These are phyloP conservation scores for Phoenix roebelenii DNA, from an alignment of 176 grass and related monocot genomes.

Conservation along the genomic window DNA sequence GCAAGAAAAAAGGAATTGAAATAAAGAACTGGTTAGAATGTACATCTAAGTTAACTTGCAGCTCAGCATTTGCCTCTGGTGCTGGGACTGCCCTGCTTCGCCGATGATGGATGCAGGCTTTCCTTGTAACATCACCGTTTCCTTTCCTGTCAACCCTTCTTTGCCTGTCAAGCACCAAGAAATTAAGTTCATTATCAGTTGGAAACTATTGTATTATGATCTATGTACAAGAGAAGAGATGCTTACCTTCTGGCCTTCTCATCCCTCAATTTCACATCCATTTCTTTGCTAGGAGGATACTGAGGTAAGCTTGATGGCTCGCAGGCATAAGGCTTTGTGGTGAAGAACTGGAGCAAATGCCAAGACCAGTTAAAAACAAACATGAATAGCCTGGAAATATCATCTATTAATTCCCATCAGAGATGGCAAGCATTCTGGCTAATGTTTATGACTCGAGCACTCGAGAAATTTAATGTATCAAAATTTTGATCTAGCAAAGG, in stretches of 20 bases:
- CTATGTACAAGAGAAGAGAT: background rate
- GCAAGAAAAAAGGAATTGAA: background rate
- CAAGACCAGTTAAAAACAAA: too few species aligned
- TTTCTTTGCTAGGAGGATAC: conserved; percentile 19
- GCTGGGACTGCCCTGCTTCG: conserved; percentile 36
- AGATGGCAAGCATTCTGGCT: too few species aligned
- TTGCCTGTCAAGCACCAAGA: conserved; percentile 18
- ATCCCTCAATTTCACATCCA: conserved; percentile 19
- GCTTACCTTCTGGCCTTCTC: conserved; percentile 18
- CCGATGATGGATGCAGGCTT: conserved; percentile 6
- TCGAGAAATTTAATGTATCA: too few species aligned
- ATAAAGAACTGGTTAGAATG: background rate
- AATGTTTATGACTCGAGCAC: too few species aligned
- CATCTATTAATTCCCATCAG: too few species aligned
- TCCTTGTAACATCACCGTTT: conserved; percentile 5
- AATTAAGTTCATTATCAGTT: background rate
- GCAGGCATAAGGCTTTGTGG: conserved; percentile 14
- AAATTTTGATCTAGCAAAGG: too few species aligned
- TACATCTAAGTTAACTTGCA: conserved; percentile 45
- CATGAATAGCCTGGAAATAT: too few species aligned
- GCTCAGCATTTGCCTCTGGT: conserved; percentile 46
- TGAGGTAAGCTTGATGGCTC: conserved; percentile 13
- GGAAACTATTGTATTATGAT: background rate
- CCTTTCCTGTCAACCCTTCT: conserved; percentile 5
- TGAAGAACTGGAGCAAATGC: conserved; percentile 6